A percentile compares a stretch with the other conserved stretches of the same genome.
These are phyloP conservation scores for Exophiala sp. DNA, from an alignment of 2,329 filamentous ascomycete genomes.

Conservation along the genomic window DNA sequence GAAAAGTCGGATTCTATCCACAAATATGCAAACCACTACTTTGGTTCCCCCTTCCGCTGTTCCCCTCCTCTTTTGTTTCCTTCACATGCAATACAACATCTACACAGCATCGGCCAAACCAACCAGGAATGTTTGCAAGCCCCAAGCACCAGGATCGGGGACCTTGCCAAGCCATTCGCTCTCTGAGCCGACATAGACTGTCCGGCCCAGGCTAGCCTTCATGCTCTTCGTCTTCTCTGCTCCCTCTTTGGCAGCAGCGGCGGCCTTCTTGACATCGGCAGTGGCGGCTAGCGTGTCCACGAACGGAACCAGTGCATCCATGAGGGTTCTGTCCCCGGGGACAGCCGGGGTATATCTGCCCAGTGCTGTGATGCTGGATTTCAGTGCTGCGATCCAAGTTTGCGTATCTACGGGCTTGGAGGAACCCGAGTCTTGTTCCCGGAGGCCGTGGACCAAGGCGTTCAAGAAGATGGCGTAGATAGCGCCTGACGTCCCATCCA, in stretches of 20 bases:
- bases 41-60: neutral
- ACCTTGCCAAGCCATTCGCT: conserved; percentile 61
- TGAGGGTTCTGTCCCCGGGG: conserved; percentile 79
- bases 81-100: neutral
- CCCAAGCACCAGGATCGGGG: conserved; percentile 67
- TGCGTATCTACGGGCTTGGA: conserved; percentile 44
- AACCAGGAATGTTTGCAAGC: conserved; percentile 77
- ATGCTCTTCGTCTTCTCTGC: conserved; percentile 85
- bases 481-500: conserved; percentile 72
- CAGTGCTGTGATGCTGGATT: conserved; percentile 64
- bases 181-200: conserved; percentile 71
- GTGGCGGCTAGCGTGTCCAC: conserved; percentile 63
- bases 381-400: conserved; percentile 62
- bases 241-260: conserved; percentile 65
- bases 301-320: conserved; percentile 87
- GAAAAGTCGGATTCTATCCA: neutral
- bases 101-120: conserved; percentile 59
- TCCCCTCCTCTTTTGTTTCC: neutral
- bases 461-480: conserved; percentile 87
- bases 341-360: conserved; percentile 82
- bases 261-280: conserved; percentile 64
- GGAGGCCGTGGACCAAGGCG: conserved; percentile 65
- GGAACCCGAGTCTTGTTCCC: conserved; percentile 46
- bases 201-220: conserved; percentile 77
- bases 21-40: neutral